Base-by-base conservation (phyloP, 108 stramenopile genomes). In the Licmophora abbreviata region DNA sequence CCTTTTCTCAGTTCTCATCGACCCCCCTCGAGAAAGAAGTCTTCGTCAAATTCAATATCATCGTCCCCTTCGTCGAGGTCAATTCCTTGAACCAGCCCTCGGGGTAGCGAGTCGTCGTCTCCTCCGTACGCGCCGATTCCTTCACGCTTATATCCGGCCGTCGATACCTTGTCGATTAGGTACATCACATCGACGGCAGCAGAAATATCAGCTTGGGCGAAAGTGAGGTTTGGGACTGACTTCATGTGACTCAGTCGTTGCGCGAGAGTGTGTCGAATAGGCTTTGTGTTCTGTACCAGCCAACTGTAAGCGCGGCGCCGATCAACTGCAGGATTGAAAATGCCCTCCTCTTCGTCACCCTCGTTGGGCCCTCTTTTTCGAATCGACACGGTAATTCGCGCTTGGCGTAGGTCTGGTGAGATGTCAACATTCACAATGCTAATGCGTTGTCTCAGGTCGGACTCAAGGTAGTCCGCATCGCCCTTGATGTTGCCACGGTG, bases 171-270 rank as follows among this genome's bases (percentile, higher is more conserved):
- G 29, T 93, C 88, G 56, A 93, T 89, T 48, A 93, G 55, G 48
- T 80, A 71, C 85, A 89, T 89, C 41, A 93, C 87, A 69, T 89
- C 87, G 37, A 87, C 83, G 7, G 88, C 92, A 15, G 82, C 88
- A 4, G 79, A 79, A 7, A 93, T 79, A 74, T 93, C 88, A n/a
- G 78, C 83, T 65, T 85, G 83, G 17, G 81, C 77, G 69, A 93
- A 93, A 8, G 69, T 81, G 42, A 93, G 63, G 54, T 77, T 65
- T 12, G 92, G 92, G 27, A 58, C 68, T 0, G 58, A 54, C 66
- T 85, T 89, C 88, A 93, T 85, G 54, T 93, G 92, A 9, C 59
- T 73, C 72, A 93, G 73, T 47, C 67, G 68, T 50, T 83, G 78
- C 23, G 85, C 77, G 58, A 93, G 49, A 2, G 85, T 64, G 54